Evolutionary conservation across 2,329 filamentous ascomycete genomes (phyloP), one percentile per base, ranked within the genome.

Genomic region (Cladosporium sp.): DNA sequence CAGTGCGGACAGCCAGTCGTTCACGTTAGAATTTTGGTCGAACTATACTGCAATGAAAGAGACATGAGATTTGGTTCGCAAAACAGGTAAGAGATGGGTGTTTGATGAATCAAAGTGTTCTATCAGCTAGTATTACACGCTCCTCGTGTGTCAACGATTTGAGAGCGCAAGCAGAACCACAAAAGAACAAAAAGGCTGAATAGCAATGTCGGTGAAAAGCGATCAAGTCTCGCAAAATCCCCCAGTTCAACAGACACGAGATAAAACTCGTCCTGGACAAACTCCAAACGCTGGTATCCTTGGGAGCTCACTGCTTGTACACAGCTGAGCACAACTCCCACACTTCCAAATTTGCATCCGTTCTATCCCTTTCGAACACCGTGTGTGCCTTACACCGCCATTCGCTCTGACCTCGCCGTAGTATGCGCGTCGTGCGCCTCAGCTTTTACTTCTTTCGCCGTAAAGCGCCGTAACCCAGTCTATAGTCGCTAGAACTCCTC

Each of bases 401-500:
- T 47, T 21, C 26, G 10, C 32, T 11, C 36, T 30, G 47, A 51
- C 60, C 49, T 41, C 18, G 24, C 60, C 30, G 49, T 32, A 28
- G 24, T 30, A 26, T 26, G 21, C 47, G 49, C 60, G 11, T 41
- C 49, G 32, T 51, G 24, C 47, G 30, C 59, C 12, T 54, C 60
- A 38, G 60, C 59, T 38, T 63, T 63, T 44, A 15, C 49, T 28
- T 54, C 59, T 30, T 64, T 55, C 60, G 60, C 60, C 60, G 34
- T 64, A 57, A 34, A 64, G 60, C 64, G 58, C 64, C 55, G 64
- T 60, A 60, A 55, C 41, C 64, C 55, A 30, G 57, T 65, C 64
- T 65, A 64, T 64, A 65, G 57, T 65, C 64, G 64, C 64, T 65
- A 65, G 44, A 65, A 65, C 64, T 59, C 64, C 64, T 52, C 64